phyloP scores from a whole-genome alignment of 495 filamentous ascomycete genomes.

The Cercophora samala region DNA sequence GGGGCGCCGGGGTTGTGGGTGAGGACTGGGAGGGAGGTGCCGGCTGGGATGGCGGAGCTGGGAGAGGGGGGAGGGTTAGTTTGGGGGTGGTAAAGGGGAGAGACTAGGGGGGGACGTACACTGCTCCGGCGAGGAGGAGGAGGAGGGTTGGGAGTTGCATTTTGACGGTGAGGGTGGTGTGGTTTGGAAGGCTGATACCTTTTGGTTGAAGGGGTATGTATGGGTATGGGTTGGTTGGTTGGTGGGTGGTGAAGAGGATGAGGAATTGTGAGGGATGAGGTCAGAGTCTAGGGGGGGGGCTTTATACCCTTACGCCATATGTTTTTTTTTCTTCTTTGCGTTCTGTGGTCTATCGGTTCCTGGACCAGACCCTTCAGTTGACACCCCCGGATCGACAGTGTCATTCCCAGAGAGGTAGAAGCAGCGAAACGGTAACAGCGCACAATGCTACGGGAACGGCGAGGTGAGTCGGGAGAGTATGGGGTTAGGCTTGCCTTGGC shows the following conservation, averaged over 20 bases:
- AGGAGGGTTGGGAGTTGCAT: slow-evolving; percentile 9
- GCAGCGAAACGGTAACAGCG: neutral
- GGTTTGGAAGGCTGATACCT: slow-evolving; percentile 2
- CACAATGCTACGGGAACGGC: neutral
- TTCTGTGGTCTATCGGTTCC: neutral
- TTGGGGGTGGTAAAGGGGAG: neutral
- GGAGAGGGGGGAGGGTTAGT: neutral
- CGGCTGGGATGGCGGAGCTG: slow-evolving; percentile 3
- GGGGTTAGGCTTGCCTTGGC: neutral
- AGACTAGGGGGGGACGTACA: neutral
- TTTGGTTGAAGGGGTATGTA: neutral
- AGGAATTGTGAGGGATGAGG: neutral
- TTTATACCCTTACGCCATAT: neutral
- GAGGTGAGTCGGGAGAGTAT: neutral
- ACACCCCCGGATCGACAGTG: neutral
- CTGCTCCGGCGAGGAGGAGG: slow-evolving; percentile 4
- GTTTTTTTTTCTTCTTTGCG: neutral
- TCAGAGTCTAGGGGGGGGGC: neutral
- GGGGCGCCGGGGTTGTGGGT: neutral
- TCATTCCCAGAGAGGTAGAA: neutral
- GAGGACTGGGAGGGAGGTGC: neutral
- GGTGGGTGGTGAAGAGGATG: neutral
- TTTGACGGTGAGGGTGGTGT: neutral
- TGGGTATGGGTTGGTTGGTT: neutral
- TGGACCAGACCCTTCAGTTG: neutral